Base-by-base conservation (phyloP, 306 rosid genomes). In the Betula pendula region DNA sequence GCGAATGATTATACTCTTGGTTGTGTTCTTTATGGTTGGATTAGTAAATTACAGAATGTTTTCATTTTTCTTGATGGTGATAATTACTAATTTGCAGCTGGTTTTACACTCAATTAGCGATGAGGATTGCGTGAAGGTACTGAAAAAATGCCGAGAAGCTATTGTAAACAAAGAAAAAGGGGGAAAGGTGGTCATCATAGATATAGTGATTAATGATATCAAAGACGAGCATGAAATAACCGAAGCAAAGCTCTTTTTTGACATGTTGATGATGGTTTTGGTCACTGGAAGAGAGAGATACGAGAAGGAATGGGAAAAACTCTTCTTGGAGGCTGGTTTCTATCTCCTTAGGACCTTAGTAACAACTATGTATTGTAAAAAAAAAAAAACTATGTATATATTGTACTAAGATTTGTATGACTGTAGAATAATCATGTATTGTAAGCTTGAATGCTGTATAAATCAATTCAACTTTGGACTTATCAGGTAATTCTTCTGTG, bases 111-210 rank as follows among this genome's bases (percentile, higher is more conserved):
- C 56, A 38, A 77, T 81, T 81, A 72, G 75, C n/a, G 90, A 88
- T 22, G 92, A 90, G 22, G 66, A 73, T 2, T 79, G 90, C 20
- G 1, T 86, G 29, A 77, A 82, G 72, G 70, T 88, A 53, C 73
- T 88, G 82, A 88, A 81, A 83, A 90, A 81, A 13, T 82, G 94
- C 78, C 80, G 82, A 69, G 88, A 82, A 70, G 84, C 89, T n/a
- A 79, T 88, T 75, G 66, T 87, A 11, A 62, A 71, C 25, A 75
- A 73, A 53, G 84, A 83, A 33, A 74, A 86, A 14, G 68, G 48
- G n/a, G 89, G 90, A 13, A 90, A 86, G 63, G 88, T 88, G 38
- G 79, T 90, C 10, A 83, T 88, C 73, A 82, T 90, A 29, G 94
- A 90, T 62, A 75, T 82, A 38, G 85, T 84, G 19, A 82, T 91